A percentile compares a stretch with the other conserved stretches of the same genome.
These are phyloP conservation scores for Triangularia verruculosa DNA, from an alignment of 2,329 filamentous ascomycete species.

Conservation along the genomic window DNA sequence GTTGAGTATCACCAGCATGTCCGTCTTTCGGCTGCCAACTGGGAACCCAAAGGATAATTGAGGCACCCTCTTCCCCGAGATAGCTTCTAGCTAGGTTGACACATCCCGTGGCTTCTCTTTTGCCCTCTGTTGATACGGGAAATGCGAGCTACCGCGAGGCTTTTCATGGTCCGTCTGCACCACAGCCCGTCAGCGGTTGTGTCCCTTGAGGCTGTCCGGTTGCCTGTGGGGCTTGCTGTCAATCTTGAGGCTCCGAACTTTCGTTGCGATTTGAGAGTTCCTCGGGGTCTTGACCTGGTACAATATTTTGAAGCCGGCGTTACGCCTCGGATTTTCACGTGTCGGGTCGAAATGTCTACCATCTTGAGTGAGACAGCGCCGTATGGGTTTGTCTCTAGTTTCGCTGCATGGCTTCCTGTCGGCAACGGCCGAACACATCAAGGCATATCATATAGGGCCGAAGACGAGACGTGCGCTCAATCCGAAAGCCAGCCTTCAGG, in stretches of 20 bases:
- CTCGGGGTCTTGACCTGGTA: conserved; percentile 8
- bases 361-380: conserved; percentile 24
- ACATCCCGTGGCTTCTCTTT: not conserved
- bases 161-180: conserved; percentile 5
- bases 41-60: not conserved
- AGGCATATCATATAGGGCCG: conserved; percentile 32
- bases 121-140: not conserved
- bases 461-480: conserved; percentile 25
- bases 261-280: conserved; percentile 5
- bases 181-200: conserved; percentile 18
- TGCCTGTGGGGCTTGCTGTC: conserved; percentile 8
- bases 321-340: conserved; percentile 23
- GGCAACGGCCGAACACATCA: conserved; percentile 32
- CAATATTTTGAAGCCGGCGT: conserved; percentile 16
- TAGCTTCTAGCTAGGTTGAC: not conserved
- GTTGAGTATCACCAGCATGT: not conserved
- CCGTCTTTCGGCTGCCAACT: not conserved
- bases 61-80: not conserved
- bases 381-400: conserved; percentile 26
- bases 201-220: conserved; percentile 1
- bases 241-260: conserved; percentile 11
- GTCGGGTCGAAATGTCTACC: conserved; percentile 26
- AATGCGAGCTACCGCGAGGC: not conserved
- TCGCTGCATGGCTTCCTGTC: conserved; percentile 26
- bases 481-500: not conserved